Conservation (phyloP, 306 rosid species). For the Corylus americana region DNA sequence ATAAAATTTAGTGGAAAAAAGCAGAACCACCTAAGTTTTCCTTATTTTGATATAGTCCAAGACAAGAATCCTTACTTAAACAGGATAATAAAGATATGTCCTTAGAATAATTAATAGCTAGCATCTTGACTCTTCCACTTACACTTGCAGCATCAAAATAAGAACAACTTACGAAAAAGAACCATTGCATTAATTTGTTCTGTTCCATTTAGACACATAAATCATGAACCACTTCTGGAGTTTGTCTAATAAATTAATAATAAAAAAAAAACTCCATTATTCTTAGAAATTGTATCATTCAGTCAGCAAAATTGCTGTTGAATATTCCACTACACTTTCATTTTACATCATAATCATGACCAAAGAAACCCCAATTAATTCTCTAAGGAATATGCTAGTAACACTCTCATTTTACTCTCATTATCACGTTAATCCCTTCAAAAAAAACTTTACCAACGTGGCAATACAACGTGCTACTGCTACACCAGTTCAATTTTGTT, state of each 20-base stretch:
- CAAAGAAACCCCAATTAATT: not conserved
- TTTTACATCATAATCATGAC: not conserved
- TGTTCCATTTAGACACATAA: not conserved
- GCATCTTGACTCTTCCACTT: constrained; percentile 10
- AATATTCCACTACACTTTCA: not conserved
- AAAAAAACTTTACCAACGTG: too few relatives aligned
- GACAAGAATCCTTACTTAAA: not conserved
- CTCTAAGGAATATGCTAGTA: not conserved
- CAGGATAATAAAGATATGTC: not conserved
- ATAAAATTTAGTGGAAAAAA: not conserved
- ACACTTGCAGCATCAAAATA: not conserved
- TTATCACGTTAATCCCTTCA: too few relatives aligned
- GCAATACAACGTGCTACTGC: too few relatives aligned
- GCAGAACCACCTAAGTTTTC: not conserved
- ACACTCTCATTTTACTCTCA: too few relatives aligned
- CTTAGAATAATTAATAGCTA: not conserved
- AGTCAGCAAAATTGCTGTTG: not conserved
- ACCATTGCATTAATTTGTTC: not conserved
- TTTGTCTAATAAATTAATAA: not conserved
- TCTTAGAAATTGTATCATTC: not conserved
- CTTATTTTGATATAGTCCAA: not conserved
- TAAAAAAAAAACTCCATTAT: not conserved
- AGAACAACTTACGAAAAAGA: not conserved
- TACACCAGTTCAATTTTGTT: too few relatives aligned
- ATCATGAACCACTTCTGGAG: not conserved